phyloP scores from a whole-genome alignment of 352 stramenopile species.

The Aphanomyces invadans region DNA sequence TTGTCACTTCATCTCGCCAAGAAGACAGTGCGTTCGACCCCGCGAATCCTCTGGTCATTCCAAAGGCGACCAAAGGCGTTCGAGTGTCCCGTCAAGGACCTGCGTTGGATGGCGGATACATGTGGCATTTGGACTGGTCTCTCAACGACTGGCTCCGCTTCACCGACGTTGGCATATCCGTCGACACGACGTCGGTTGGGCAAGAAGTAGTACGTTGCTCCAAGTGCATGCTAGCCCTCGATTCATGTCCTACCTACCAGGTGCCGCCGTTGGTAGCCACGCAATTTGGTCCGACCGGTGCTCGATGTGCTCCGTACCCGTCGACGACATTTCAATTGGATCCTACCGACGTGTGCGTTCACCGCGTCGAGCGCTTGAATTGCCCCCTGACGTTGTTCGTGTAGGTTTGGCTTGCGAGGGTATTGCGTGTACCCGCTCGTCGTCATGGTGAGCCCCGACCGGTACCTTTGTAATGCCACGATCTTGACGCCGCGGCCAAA shows the following conservation, averaged over 20 bases:
- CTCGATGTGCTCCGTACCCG: constrained; percentile 44
- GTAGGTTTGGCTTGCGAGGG: constrained; percentile 42
- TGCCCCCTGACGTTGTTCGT: too few relatives aligned
- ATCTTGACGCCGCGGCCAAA: constrained; percentile 64
- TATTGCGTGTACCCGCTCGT: constrained; percentile 58
- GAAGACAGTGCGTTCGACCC: constrained; percentile 31
- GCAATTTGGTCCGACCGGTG: constrained; percentile 37
- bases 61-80: constrained; percentile 45
- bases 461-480: constrained; percentile 70
- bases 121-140: constrained; percentile 62
- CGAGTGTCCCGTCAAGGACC: constrained; percentile 57
- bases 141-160: constrained; percentile 68
- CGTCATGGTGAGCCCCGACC: constrained; percentile 52
- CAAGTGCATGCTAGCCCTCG: not conserved
- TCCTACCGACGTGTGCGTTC: constrained; percentile 29
- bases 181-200: constrained; percentile 47
- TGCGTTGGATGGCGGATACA: constrained; percentile 61
- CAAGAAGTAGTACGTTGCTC: constrained; percentile 39
- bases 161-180: constrained; percentile 51
- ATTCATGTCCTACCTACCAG: not conserved
- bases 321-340: constrained; percentile 42
- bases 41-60: not conserved
- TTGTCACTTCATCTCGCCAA: constrained; percentile 60
- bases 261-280: constrained; percentile 47
- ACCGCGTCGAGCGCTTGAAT: too few relatives aligned